These are phyloP conservation scores for Viola pubescens DNA, from an alignment of 441 rosid species.

Conservation along the genomic window DNA sequence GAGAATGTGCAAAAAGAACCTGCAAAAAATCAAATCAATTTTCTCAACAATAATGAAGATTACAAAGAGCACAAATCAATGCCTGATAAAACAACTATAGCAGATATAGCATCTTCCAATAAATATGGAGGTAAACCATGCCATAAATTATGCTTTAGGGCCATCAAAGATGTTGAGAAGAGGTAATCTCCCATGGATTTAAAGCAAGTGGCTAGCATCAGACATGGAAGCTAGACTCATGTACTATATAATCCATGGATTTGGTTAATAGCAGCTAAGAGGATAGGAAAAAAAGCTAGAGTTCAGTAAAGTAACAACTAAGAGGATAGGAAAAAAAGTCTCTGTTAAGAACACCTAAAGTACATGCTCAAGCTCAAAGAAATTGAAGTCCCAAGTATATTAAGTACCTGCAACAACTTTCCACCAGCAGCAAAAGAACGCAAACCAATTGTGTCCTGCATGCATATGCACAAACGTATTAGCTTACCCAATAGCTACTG, in stretches of 20 bases:
- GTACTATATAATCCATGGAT: no score
- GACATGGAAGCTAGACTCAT: no score
- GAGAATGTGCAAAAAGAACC: no score
- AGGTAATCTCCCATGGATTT: no score
- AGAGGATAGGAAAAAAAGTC: no score
- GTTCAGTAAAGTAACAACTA: no score
- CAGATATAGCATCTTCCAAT: not conserved
- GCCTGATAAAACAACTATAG: not conserved
- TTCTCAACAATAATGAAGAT: not conserved
- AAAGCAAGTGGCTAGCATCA: no score
- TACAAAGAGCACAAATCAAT: not conserved
- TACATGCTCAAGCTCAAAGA: not conserved
- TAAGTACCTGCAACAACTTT: constrained; percentile 83
- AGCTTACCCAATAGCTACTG: constrained; percentile 5
- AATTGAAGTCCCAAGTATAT: not conserved
- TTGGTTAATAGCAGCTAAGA: no score
- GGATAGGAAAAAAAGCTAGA: no score
- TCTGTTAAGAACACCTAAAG: not conserved
- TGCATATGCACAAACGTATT: constrained; percentile 10
- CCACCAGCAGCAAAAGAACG: constrained; percentile 99
- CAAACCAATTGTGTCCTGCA: constrained; percentile 84
- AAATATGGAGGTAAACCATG: not conserved
- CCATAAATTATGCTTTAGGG: no score
- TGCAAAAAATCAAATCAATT: not conserved
- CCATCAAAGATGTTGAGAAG: no score